Evolutionary conservation across 176 grass and related monocot species (phyloP).

Genomic region (Avena sativa): DNA sequence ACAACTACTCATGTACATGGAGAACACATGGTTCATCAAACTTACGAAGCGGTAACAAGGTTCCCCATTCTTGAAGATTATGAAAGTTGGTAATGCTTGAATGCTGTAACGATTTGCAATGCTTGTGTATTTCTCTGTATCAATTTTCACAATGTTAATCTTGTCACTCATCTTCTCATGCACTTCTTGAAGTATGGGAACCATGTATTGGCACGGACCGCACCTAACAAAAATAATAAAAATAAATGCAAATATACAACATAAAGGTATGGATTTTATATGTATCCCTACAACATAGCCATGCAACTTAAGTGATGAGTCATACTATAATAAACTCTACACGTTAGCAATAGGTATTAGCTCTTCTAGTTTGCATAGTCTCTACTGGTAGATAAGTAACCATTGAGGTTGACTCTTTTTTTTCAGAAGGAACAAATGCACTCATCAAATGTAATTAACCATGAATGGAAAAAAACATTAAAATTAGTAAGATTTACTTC

Average conservation of each 20-base stretch:
- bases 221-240: conserved; percentile 65
- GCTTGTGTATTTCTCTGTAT: conserved; percentile 92
- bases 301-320: conserved; percentile 13
- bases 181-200: conserved; percentile 95
- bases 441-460: background rate
- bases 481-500: conserved; percentile 28
- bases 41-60: conserved; percentile 93
- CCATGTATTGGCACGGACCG: conserved; percentile 98
- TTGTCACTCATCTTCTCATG: conserved; percentile 81
- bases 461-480: background rate
- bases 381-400: conserved; percentile 8
- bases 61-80: conserved; percentile 93
- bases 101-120: conserved; percentile 78
- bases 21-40: background rate
- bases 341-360: background rate
- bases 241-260: conserved; percentile 29
- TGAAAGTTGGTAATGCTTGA: conserved; percentile 93
- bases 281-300: background rate
- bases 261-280: background rate
- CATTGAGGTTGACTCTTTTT: background rate
- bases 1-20: conserved; percentile 24
- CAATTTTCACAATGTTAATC: conserved; percentile 96
- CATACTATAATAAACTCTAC: background rate
- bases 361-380: background rate
- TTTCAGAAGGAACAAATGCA: conserved; percentile 18